Evolutionary conservation across 2,329 filamentous ascomycete genomes (phyloP).

Genomic region (Ramularia endophylla): DNA sequence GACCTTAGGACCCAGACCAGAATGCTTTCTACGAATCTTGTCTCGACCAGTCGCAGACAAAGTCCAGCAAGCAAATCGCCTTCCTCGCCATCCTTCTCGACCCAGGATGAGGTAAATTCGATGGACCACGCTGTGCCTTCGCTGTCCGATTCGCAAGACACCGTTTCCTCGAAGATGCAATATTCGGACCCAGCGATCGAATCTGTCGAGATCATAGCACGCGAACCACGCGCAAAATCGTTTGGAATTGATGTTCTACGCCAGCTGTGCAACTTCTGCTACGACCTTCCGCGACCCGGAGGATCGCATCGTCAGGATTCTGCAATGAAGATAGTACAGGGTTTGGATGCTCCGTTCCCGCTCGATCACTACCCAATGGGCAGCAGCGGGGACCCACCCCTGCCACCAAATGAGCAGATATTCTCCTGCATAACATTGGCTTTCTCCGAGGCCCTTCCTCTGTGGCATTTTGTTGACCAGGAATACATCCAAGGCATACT

Average conservation of each 20-base stretch:
- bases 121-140: too few species aligned
- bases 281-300: slow-evolving; percentile 3
- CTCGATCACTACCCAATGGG: slow-evolving; percentile 3
- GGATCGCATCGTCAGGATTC: slow-evolving; percentile 5
- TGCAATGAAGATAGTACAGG: slow-evolving; percentile 13
- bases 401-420: slow-evolving; percentile 8
- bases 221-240: slow-evolving; percentile 14
- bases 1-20: slow-evolving; percentile 10
- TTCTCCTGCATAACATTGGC: slow-evolving; percentile 11
- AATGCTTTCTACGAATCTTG: too few species aligned
- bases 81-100: too few species aligned
- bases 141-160: too few species aligned
- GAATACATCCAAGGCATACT: slow-evolving; percentile 10
- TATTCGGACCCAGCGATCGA: background rate
- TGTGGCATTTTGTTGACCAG: slow-evolving; percentile 16
- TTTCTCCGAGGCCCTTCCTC: slow-evolving; percentile 12
- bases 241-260: slow-evolving; percentile 16
- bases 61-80: too few species aligned
- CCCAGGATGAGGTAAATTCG: too few species aligned
- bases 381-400: slow-evolving; percentile 5
- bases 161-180: too few species aligned
- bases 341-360: slow-evolving; percentile 9
- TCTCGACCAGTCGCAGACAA: too few species aligned
- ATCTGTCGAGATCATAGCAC: slow-evolving; percentile 12
- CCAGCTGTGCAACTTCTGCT: slow-evolving; percentile 14